phyloP scores from a whole-genome alignment of 108 stramenopile species.

The Skeletonema grethae region DNA sequence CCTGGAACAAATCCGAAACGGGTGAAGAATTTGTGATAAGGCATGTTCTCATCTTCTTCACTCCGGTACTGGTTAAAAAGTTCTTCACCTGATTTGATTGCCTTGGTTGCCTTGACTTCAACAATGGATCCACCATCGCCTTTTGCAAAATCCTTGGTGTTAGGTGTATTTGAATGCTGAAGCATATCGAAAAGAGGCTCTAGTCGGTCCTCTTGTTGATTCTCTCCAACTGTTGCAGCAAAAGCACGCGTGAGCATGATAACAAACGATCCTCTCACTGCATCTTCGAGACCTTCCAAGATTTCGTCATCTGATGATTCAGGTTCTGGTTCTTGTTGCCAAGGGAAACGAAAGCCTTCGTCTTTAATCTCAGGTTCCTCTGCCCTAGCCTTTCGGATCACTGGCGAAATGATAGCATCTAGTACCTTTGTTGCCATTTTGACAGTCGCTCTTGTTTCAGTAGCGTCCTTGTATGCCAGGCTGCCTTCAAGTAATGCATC shows the following conservation, averaged over 20 bases:
- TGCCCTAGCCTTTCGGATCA: conserved; percentile 17
- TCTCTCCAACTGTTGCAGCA: conserved; percentile 45
- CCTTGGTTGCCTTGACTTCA: conserved; percentile 47
- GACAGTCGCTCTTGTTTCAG: conserved; percentile 58
- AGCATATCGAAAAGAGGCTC: conserved; percentile 76
- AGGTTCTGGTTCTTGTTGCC: conserved; percentile 6
- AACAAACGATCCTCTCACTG: conserved; percentile 75
- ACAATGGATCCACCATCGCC: conserved; percentile 58
- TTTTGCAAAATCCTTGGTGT: conserved; percentile 39
- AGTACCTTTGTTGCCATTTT: conserved; percentile 55
- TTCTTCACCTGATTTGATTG: conserved; percentile 61
- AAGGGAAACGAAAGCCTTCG: not conserved
- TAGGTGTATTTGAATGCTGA: conserved; percentile 69
- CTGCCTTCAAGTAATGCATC: conserved; percentile 58
- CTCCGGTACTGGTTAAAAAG: conserved; percentile 71
- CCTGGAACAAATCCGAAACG: conserved; percentile 83
- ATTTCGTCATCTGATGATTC: not conserved
- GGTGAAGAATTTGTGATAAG: conserved; percentile 76
- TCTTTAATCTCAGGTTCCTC: conserved; percentile 1
- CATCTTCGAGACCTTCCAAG: conserved; percentile 51
- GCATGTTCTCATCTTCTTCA: conserved; percentile 77
- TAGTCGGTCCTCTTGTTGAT: conserved; percentile 50
- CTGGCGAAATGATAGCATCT: conserved; percentile 44
- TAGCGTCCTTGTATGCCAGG: conserved; percentile 66
- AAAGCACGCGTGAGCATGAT: conserved; percentile 70